phyloP scores from a whole-genome alignment of 2,329 filamentous ascomycete species.

The Penicillium sp. region DNA sequence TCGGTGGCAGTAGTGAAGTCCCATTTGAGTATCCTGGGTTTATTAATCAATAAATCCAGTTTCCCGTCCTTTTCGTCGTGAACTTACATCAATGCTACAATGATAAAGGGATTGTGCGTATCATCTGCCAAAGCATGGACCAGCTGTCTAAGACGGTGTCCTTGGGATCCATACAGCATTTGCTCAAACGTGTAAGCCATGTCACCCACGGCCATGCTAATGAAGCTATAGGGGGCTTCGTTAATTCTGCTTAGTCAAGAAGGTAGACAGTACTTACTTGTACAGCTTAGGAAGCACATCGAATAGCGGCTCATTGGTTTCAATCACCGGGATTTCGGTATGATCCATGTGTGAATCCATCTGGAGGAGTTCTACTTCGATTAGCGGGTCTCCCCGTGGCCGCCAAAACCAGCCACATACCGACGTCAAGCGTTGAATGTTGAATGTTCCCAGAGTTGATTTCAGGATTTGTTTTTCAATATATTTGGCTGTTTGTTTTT shows the following conservation, averaged over 20 bases:
- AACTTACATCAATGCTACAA: slow-evolving; percentile 53
- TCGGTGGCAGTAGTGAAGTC: slow-evolving; percentile 53
- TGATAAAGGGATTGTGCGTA: slow-evolving; percentile 44
- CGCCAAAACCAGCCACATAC: neutral
- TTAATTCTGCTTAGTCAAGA: neutral
- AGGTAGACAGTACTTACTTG: slow-evolving; percentile 25
- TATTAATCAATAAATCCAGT: neutral
- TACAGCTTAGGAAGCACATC: slow-evolving; percentile 42
- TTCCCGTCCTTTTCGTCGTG: neutral
- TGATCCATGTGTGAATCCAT: slow-evolving; percentile 17
- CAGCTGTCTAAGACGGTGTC: slow-evolving; percentile 39
- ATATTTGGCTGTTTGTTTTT: neutral
- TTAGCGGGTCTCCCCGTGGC: neutral
- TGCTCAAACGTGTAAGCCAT: slow-evolving; percentile 46
- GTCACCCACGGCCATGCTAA: slow-evolving; percentile 39
- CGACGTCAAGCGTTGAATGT: neutral
- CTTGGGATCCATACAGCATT: slow-evolving; percentile 38
- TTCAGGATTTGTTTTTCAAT: neutral
- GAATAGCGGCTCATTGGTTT: slow-evolving; percentile 39
- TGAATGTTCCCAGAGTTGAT: neutral
- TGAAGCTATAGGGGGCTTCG: slow-evolving; percentile 31
- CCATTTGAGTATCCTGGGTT: slow-evolving; percentile 53
- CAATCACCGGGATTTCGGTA: slow-evolving; percentile 39
- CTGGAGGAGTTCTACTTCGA: neutral
- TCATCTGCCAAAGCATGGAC: slow-evolving; percentile 40